These are phyloP conservation scores for Xylaria bambusicola DNA, from an alignment of 495 filamentous ascomycete genomes.

Conservation along the genomic window DNA sequence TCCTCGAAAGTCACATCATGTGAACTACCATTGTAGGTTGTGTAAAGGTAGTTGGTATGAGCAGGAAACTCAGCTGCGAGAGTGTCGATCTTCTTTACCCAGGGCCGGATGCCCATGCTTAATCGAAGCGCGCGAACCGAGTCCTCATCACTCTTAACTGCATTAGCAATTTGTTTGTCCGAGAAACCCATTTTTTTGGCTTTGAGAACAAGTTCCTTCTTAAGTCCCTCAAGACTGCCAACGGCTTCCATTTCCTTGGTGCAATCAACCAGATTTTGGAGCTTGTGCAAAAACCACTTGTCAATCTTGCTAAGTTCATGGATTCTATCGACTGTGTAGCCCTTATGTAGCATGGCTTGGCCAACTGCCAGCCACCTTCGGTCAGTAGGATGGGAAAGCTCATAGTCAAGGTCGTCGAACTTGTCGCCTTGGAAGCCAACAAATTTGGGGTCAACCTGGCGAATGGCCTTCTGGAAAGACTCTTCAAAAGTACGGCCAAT, in stretches of 20 bases:
- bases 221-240: constrained; percentile 81
- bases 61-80: constrained; percentile 98
- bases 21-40: constrained; percentile 94
- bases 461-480: constrained; percentile 98
- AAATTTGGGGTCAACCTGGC: constrained; percentile 91
- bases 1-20: constrained; percentile 97
- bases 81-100: constrained; percentile 98
- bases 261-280: constrained; percentile 92
- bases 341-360: constrained; percentile 96
- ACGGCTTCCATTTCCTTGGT: constrained; percentile 83
- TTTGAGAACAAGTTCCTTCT: constrained; percentile 81
- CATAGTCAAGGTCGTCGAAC: constrained; percentile 90
- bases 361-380: constrained; percentile 96
- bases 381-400: constrained; percentile 88
- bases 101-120: constrained; percentile 82
- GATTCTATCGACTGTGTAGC: constrained; percentile 85
- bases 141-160: constrained; percentile 84
- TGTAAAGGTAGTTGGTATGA: constrained; percentile 95
- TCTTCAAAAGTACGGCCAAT: constrained; percentile 98
- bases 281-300: constrained; percentile 96
- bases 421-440: constrained; percentile 92
- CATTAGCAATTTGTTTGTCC: constrained; percentile 87
- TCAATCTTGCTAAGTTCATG: constrained; percentile 96
- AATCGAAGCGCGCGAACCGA: constrained; percentile 83
- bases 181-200: constrained; percentile 98